Percentiles rank a stretch among this genome's conserved stretches.
Evolutionary conservation across 306 rosid genomes (phyloP).

Genomic region (Dalbergia cochinchinensis): DNA sequence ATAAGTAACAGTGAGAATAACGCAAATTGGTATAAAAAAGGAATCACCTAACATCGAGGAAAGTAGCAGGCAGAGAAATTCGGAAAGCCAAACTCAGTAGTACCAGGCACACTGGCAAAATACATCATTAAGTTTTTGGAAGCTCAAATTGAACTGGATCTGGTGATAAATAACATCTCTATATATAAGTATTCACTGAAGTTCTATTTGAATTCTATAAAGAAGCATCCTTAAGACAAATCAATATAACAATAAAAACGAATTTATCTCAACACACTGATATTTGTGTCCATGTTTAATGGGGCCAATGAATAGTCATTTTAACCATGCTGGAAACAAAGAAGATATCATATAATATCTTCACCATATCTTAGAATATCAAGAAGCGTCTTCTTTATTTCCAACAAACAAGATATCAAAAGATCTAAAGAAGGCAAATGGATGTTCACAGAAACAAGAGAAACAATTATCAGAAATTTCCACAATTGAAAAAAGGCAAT

Average conservation of each 20-base stretch:
- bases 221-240: slow-evolving; percentile 29
- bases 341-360: too few relatives aligned
- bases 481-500: slow-evolving; percentile 6
- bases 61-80: slow-evolving; percentile 28
- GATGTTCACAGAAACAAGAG: slow-evolving; percentile 16
- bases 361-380: too few relatives aligned
- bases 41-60: slow-evolving; percentile 17
- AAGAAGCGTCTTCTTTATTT: too few relatives aligned
- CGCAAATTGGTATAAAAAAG: slow-evolving; percentile 20
- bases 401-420: too few relatives aligned
- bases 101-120: slow-evolving; percentile 35
- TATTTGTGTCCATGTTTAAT: slow-evolving; percentile 1
- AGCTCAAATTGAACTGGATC: slow-evolving; percentile 18
- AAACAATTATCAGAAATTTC: slow-evolving; percentile 27
- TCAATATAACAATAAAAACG: slow-evolving; percentile 19
- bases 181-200: not conserved
- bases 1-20: slow-evolving; percentile 17
- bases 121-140: slow-evolving; percentile 27
- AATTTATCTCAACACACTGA: slow-evolving; percentile 3
- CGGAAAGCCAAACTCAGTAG: slow-evolving; percentile 22
- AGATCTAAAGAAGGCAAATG: not conserved
- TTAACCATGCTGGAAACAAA: not conserved
- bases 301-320: slow-evolving; percentile 2
- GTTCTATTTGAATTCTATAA: slow-evolving; percentile 24
- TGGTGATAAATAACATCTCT: slow-evolving; percentile 26